phyloP scores from a whole-genome alignment of 169 alveolate genomes.

The Amoebophrya sp. region DNA sequence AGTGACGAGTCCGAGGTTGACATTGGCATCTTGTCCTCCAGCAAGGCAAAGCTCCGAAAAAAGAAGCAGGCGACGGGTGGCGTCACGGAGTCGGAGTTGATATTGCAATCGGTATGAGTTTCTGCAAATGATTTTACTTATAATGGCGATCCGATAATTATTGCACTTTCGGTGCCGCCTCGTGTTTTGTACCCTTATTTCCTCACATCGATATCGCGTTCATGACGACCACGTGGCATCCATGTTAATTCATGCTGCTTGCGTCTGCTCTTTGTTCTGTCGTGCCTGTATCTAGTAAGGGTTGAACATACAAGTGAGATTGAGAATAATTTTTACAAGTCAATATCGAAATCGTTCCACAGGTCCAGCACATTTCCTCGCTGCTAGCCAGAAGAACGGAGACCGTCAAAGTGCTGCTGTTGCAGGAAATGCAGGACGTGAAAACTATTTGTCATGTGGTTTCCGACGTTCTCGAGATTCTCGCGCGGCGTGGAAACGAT shows the following conservation, averaged over 20 bases:
- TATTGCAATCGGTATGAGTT: background rate
- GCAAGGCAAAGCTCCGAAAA: background rate
- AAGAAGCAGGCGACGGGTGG: background rate
- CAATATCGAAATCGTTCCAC: too few species aligned
- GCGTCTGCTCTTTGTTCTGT: too few species aligned
- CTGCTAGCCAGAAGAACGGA: background rate
- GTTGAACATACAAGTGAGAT: too few species aligned
- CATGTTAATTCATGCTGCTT: too few species aligned
- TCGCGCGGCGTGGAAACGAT: background rate
- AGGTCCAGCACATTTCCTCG: background rate
- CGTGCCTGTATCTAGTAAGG: too few species aligned
- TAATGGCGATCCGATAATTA: too few species aligned
- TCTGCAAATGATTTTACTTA: too few species aligned
- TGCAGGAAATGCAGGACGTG: constrained; percentile 16
- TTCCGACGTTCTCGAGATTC: constrained; percentile 17
- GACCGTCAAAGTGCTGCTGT: background rate
- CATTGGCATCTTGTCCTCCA: background rate
- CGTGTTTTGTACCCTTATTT: too few species aligned
- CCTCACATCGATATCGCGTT: too few species aligned
- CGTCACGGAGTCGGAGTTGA: background rate
- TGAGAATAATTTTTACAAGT: too few species aligned
- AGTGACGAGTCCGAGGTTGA: background rate
- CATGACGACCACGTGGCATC: too few species aligned
- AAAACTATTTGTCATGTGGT: background rate
- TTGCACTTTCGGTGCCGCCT: too few species aligned